A percentile compares a stretch with the other conserved stretches of the same genome.
Conservation (phyloP, 176 grass and related monocot genomes). For the Carex pumila region DNA sequence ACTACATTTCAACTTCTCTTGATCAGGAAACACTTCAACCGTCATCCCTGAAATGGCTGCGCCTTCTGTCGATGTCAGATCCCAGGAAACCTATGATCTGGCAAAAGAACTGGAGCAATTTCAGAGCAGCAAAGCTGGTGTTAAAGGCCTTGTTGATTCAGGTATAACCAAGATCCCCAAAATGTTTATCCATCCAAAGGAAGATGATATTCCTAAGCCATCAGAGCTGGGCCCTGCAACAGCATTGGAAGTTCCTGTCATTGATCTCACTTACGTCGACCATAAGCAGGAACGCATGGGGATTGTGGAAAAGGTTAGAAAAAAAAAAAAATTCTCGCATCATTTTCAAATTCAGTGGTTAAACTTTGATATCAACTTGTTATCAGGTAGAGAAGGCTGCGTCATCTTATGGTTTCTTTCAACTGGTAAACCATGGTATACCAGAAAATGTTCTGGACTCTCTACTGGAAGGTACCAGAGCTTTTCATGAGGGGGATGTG, state of each 20-base stretch:
- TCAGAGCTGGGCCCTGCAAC: neutral
- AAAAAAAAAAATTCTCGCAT: neutral
- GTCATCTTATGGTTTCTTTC: conserved; percentile 20
- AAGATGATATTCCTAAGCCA: neutral
- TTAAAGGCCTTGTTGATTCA: conserved; percentile 21
- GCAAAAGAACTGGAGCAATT: conserved; percentile 17
- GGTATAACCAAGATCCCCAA: conserved; percentile 26
- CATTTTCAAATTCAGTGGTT: neutral
- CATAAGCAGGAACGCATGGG: neutral
- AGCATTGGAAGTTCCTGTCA: conserved; percentile 10
- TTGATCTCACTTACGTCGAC: conserved; percentile 3
- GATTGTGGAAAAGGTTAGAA: conserved; percentile 1
- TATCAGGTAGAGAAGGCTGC: conserved; percentile 19
- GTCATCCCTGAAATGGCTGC: neutral
- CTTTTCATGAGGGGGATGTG: conserved; percentile 17
- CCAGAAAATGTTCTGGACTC: conserved; percentile 5
- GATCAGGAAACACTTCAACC: neutral
- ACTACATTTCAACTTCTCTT: neutral
- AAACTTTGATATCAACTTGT: neutral
- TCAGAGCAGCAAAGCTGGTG: conserved; percentile 10
- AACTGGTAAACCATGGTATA: conserved; percentile 17
- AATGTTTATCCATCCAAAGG: conserved; percentile 17
- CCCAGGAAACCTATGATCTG: neutral
- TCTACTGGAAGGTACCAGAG: conserved; percentile 2
- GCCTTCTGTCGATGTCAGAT: neutral